These are phyloP conservation scores for Erigeron philadelphicus DNA, from an alignment of 140 eudicot genomes.

Conservation along the genomic window DNA sequence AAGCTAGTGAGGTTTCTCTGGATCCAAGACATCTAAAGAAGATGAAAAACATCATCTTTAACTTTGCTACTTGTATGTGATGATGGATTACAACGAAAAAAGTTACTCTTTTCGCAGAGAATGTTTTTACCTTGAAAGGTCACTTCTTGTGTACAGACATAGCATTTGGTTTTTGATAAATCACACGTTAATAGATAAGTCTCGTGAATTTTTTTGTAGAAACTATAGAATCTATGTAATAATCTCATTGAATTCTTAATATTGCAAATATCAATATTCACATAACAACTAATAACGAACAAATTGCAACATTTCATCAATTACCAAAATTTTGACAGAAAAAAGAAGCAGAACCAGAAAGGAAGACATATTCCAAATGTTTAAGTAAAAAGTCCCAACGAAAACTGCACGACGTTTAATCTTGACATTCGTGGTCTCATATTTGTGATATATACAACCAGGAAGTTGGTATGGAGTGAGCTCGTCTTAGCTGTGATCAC, in stretches of 20 bases:
- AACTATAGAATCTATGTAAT: constrained; percentile 16
- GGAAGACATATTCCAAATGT: constrained; percentile 29
- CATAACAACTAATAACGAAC: constrained; percentile 32
- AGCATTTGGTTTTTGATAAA: no score
- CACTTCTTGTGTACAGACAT: no score
- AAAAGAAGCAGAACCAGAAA: constrained; percentile 36
- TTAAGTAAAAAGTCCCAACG: constrained; percentile 16
- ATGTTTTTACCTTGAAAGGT: no score
- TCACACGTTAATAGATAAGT: not conserved
- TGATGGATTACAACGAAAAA: not conserved
- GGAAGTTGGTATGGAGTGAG: constrained; percentile 19
- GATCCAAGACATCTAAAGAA: constrained; percentile 27
- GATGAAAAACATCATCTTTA: constrained; percentile 10
- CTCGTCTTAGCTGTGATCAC: constrained; percentile 24
- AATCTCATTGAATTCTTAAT: constrained; percentile 16
- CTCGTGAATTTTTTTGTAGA: constrained; percentile 6
- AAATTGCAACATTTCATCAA: constrained; percentile 33
- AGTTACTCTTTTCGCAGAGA: not conserved
- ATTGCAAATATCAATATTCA: constrained; percentile 27
- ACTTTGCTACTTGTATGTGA: constrained; percentile 13
- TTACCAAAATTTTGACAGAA: constrained; percentile 52
- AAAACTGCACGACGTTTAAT: constrained; percentile 8
- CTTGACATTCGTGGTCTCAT: constrained; percentile 15
- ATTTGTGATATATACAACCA: constrained; percentile 33
- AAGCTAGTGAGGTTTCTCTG: constrained; percentile 34